Base-by-base conservation (phyloP, 768 basidiomycete species). In the Mycena rebaudengoi region DNA sequence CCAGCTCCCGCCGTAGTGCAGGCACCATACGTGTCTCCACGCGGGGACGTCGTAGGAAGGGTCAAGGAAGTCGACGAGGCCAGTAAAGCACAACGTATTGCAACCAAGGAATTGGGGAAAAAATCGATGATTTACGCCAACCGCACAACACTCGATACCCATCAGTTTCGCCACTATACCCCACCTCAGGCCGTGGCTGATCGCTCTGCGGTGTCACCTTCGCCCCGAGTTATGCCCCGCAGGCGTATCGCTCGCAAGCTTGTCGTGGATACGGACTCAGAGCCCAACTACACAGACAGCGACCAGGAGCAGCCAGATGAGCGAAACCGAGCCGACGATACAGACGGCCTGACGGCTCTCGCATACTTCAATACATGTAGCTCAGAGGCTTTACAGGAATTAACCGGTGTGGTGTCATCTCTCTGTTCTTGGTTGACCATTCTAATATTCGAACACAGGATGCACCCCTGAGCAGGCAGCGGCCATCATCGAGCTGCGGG, bases 71-170 rank as follows among this genome's bases (percentile, higher is more conserved):
- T 92, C 25, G 91, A 92, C 37, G 90, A 92, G 64, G 90, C 88
- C n/a, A 83, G 80, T 39, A 88, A 87, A 67, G 90, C 89, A 2
- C 86, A 82, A 65, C 83, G 89, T 62, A 85, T 83, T 20, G 88
- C 90, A 32, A 82, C 81, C 60, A 88, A 82, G 71, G 91, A 92
- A 76, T 89, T 91, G 75, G 91, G 88, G 21, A 93, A 91, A 75
- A 90, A 86, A 70, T 94, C 92, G n/a, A 83, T 88, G 74, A 94
- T 94, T 50, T 94, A 94, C 67, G 88, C 89, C 40, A 90, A 89
- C 66, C 85, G 90, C 58, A 75, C 82, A 37, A 76, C 78, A 28
- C 77, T 89, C 84, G 1, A 82, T 85, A 35, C 74, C 80, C 1
- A 70, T 72, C n/a, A 83, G 80, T 37, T 74, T 77, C 39, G 53